Evolutionary conservation across 768 basidiomycete genomes (phyloP), one percentile per base, ranked within the genome.

Genomic region (Mrakia hoshinonis): DNA sequence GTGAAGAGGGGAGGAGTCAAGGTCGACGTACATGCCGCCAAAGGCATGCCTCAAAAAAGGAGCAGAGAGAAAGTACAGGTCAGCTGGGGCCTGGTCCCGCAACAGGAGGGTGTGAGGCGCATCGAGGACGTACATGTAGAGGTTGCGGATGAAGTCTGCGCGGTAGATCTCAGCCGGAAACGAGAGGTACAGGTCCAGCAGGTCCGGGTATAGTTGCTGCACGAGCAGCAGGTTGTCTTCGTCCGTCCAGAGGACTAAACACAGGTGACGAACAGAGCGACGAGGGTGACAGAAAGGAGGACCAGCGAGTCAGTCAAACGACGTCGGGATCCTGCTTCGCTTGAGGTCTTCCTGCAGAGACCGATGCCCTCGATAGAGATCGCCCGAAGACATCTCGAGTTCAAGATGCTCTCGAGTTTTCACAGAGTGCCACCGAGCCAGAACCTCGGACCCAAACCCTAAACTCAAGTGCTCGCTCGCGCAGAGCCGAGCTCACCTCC

Each of bases 201-300:
- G 69, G 26, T 67, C 46, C 18, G 74, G 74, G 31, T 51, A 73
- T 47, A 67, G 71, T 9, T 52, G 26, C 20, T 73, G 47, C 9
- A 75, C 62, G 11, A 75, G 61, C 4, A 48, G 26, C 1, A 67
- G 63, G 39, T 75, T 75, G 52, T 74, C 73, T n/a, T 20, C 71
- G 66, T 75, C 73, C 29, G 74, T 75, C 74, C 74, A 75, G 9
- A 75, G 55, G 9, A 75, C 74, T 73, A 39, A 47, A 69, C 47
- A 34, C 47, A 39, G 34, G 15, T 15, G 62, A 29, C 51, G 63
- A 34, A 31, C 24, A 6, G 18, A 10, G 15, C 29, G 6, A 11
- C 26, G 49, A 54, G 58, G 12, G 34, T 10, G 36, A 22, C 34
- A 2, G 29, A n/a, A n/a, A n/a, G n/a, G n/a, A n/a, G n/a, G n/a